A percentile compares a stretch with the other conserved stretches of the same genome.
These are phyloP conservation scores for Rhynchosporium secalis DNA, from an alignment of 2,329 filamentous ascomycete genomes.

Conservation along the genomic window DNA sequence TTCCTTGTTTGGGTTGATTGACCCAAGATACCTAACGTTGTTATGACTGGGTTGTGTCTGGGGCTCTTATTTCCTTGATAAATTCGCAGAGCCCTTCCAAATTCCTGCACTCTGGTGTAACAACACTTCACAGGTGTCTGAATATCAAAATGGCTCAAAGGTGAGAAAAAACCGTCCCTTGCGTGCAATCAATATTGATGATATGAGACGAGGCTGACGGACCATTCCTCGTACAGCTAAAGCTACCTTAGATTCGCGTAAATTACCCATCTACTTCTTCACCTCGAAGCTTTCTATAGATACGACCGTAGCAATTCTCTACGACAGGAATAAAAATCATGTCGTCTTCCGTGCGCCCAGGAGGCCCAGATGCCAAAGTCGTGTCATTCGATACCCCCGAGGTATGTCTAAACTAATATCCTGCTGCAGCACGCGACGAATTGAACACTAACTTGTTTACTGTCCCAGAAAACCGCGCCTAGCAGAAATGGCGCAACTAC, in stretches of 20 bases:
- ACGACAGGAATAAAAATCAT: not conserved
- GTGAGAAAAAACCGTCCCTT: not conserved
- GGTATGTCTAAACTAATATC: not conserved
- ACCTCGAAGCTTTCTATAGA: not conserved
- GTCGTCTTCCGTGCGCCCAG: constrained; percentile 6
- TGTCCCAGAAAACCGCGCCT: not conserved
- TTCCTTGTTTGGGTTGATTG: constrained; percentile 6
- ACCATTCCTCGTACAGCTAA: no score
- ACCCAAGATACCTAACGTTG: not conserved
- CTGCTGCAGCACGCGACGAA: not conserved
- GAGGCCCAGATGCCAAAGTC: constrained; percentile 10
- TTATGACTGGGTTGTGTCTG: not conserved
- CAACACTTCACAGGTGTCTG: not conserved
- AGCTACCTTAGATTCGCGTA: not conserved
- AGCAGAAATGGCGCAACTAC: not conserved
- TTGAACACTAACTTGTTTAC: constrained; percentile 3
- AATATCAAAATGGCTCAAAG: not conserved
- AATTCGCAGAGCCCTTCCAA: not conserved
- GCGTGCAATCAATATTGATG: not conserved
- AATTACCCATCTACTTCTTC: not conserved
- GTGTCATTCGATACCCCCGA: constrained; percentile 5
- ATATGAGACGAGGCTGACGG: not conserved
- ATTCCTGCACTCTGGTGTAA: not conserved
- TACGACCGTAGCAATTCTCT: not conserved
- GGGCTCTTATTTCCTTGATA: constrained; percentile 6